These are phyloP conservation scores for Daldinia vernicosa DNA, from an alignment of 495 filamentous ascomycete genomes.

Conservation along the genomic window DNA sequence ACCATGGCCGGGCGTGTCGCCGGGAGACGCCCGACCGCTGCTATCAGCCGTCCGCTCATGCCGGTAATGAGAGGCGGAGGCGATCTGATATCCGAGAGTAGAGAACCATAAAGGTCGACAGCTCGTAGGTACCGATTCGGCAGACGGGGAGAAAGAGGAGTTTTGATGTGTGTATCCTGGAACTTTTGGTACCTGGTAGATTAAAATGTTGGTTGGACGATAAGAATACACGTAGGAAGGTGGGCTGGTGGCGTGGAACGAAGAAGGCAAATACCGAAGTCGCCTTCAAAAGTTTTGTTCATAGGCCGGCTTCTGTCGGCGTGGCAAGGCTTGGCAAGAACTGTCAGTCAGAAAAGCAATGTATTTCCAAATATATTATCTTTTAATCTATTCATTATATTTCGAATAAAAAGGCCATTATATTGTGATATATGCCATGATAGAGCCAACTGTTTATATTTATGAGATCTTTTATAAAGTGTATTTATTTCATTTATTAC, in stretches of 20 bases:
- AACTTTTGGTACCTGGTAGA: neutral
- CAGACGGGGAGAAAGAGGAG: neutral
- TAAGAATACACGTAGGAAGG: conserved; percentile 9
- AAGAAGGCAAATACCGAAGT: no score
- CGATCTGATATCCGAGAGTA: conserved; percentile 26
- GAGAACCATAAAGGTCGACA: conserved; percentile 35
- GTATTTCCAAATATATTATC: no score
- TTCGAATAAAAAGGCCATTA: no score
- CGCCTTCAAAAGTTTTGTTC: no score
- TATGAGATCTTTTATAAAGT: no score
- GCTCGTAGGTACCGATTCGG: conserved; percentile 4
- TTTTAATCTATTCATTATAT: no score
- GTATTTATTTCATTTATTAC: no score
- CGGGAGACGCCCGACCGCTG: conserved; percentile 71
- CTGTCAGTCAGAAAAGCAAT: no score
- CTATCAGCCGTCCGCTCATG: conserved; percentile 87
- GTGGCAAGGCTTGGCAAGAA: no score
- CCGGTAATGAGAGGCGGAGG: conserved; percentile 50
- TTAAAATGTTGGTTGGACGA: conserved; percentile 8
- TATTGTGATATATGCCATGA: no score
- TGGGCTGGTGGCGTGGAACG: conserved; percentile 35
- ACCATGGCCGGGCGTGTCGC: conserved; percentile 65
- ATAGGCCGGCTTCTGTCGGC: no score
- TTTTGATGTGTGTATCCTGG: neutral
- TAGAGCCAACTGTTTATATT: no score